Base-by-base conservation (phyloP, 495 filamentous ascomycete species). In the Diplogelasinospora grovesii region DNA sequence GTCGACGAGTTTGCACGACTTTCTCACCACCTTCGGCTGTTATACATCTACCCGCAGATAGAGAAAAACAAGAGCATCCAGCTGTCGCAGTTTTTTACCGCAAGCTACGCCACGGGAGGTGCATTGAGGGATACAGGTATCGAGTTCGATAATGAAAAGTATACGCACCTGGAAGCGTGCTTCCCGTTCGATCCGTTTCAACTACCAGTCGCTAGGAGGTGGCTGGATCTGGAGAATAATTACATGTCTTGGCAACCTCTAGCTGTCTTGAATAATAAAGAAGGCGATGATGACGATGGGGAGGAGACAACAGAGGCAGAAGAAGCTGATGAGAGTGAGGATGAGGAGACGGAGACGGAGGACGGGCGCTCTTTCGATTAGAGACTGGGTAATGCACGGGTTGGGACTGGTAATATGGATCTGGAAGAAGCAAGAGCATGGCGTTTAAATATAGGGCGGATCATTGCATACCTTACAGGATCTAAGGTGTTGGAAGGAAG, bases 111-210 rank as follows among this genome's bases (percentile, higher is more conserved):
- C 22, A 66, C 54, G n/a, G 64, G 64, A 41, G 65, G 66, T 10
- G 68, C 64, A 1, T 52, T 75, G 18, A 74, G 87, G 28, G 88
- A 92, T 53, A 74, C 77, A 51, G 82, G 73, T 39, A 65, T 74
- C 31, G 68, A 72, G 36, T 57, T 66, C 38, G 75, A 77, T 34
- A 75, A 83, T 26, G 80, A 89, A 41, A 81, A 80, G 26, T 79
- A 77, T 61, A 72, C 78, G 34, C 77, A 90, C 57, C 72, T 97
- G 2, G 90, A 96, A 45, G 85, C 85, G 0, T 95, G 89, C 60
- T 97, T 97, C 59, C 92, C 93, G 1, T 99, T 99, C 53, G 92
- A 99, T 56, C 92, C 92, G 2, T 97, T 95, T 62, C 79, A 85
- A 46, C 70, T 97, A 9, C 90, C 87, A 0, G 69, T 76, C 35